Evolutionary conservation across 352 stramenopile species (phyloP), one percentile per base, ranked within the genome.

Genomic region (Lagenidium sp.): DNA sequence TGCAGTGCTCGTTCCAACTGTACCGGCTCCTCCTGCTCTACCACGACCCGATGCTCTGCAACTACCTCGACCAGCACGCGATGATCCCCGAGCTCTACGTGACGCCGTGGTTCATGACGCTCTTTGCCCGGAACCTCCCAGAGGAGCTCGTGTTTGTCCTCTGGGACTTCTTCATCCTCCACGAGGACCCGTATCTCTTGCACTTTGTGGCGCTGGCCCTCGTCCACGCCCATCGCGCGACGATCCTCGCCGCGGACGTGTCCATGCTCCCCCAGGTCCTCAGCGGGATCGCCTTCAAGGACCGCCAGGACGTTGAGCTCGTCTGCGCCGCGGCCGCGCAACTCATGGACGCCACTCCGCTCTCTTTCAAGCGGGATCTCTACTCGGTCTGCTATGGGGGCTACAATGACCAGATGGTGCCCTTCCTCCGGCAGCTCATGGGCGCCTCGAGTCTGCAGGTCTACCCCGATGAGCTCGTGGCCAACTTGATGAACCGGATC

Each of bases 61-160:
- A 84, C 36, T 87, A 71, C 46, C 52, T 97, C 13, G 88, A 97
- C 52, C 72, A 92, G 54, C 75, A 96, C 47, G 76, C 94, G 28
- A 89, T 97, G 80, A 92, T 78, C 6, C 89, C 89, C 5, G 89
- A 97, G 49, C 62, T 97, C 2, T 97, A 97, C 53, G 83, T 94
- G 5, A 97, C 86, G 26, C 87, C 87, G 16, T 97, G 87, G 88
- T 95, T 97, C 56, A 94, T 97, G 68, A 97, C 89, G 53, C 66
- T 97, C 3, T 96, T 97, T 63, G 82, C 89, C 20, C 66, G 84
- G 19, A 92, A 74, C 8, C 50, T 95, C 24, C 55, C 70, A 20
- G 71, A 69, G 0, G 66, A 85, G 2, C 57, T 89, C 18, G 61
- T 95, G 12, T 91, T 93, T 41, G 57, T 67, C 50, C 59, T 97